phyloP scores from a whole-genome alignment of 2,329 filamentous ascomycete species.

The Fusarium acutatum region DNA sequence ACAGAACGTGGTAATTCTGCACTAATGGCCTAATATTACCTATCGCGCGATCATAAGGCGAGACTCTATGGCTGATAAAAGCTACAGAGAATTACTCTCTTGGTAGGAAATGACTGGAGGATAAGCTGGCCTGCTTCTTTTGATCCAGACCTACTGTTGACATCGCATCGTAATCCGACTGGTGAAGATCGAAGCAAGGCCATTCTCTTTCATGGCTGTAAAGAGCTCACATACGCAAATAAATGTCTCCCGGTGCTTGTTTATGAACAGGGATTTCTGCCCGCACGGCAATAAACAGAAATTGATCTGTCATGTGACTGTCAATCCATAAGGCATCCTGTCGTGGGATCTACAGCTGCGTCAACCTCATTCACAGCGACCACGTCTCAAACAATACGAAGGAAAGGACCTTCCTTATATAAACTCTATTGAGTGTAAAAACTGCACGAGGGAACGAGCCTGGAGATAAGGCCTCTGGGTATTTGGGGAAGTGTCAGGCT shows the following conservation, averaged over 20 bases:
- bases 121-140: neutral
- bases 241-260: accelerated
- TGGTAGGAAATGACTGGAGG: accelerated
- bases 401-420: accelerated
- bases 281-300: too few relatives aligned
- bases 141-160: neutral
- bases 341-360: neutral
- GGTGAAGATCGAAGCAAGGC: neutral
- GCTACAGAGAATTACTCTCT: accelerated
- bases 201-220: neutral
- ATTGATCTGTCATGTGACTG: neutral
- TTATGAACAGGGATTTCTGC: neutral
- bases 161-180: neutral
- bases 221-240: neutral
- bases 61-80: neutral
- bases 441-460: accelerated
- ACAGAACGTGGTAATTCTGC: neutral
- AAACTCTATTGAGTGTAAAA: accelerated
- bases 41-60: neutral
- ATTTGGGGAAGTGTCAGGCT: neutral
- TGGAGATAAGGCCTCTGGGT: neutral
- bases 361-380: neutral
- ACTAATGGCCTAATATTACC: neutral
- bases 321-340: neutral
- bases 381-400: neutral